These are phyloP conservation scores for Cryptococcus neoformans DNA, from an alignment of 1,284 basidiomycete species.

Conservation along the genomic window DNA sequence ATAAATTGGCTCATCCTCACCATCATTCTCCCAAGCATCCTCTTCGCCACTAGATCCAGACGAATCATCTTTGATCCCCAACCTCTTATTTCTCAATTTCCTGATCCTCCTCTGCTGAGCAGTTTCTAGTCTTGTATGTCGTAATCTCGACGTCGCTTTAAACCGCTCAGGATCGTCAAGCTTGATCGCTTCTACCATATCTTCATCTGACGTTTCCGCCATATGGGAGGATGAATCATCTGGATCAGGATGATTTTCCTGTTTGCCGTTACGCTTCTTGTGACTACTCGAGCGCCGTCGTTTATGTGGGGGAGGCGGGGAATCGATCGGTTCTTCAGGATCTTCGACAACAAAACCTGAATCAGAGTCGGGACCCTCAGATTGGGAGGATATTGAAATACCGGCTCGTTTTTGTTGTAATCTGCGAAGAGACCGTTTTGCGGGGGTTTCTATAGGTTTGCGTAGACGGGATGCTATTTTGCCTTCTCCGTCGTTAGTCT, in stretches of 20 bases:
- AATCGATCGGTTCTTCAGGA: too few relatives aligned
- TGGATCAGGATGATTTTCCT: not conserved
- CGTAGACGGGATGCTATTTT: too few relatives aligned
- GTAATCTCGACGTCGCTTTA: constrained; percentile 54
- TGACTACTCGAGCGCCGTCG: not conserved
- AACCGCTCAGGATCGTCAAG: constrained; percentile 38
- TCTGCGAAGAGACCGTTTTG: too few relatives aligned
- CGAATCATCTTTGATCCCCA: constrained; percentile 11
- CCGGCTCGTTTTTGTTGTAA: too few relatives aligned
- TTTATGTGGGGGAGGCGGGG: too few relatives aligned
- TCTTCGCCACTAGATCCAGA: constrained; percentile 45
- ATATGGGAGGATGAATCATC: not conserved
- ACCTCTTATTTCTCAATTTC: constrained; percentile 19
- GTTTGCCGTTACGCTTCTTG: not conserved
- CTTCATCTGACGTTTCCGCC: constrained; percentile 25
- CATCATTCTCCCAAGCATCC: constrained; percentile 40
- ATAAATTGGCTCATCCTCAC: constrained; percentile 6
- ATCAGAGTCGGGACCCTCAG: too few relatives aligned
- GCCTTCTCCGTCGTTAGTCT: too few relatives aligned
- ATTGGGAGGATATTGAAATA: too few relatives aligned
- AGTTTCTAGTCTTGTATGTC: constrained; percentile 16
- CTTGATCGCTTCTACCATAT: constrained; percentile 60
- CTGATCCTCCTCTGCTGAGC: constrained; percentile 39
- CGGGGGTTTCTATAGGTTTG: too few relatives aligned
- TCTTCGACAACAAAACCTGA: too few relatives aligned